Percentiles rank a stretch among this genome's conserved stretches.
Conservation (phyloP, 208 protist genomes). For the Angomonas ambiguus region DNA sequence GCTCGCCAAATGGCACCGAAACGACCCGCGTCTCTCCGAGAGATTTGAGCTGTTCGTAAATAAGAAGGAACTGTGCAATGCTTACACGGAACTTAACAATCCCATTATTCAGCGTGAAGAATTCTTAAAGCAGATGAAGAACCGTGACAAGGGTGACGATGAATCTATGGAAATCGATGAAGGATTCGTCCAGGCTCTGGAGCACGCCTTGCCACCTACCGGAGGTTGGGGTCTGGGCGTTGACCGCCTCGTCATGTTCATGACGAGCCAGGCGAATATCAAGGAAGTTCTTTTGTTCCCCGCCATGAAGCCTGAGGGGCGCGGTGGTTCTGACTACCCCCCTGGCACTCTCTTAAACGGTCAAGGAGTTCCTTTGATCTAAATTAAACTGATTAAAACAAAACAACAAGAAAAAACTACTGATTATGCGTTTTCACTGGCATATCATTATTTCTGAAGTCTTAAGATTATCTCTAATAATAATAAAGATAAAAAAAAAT, state of each 20-base stretch:
- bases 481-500: too few species aligned
- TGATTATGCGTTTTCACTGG: too few species aligned
- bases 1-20: slow-evolving; percentile 98
- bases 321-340: slow-evolving; percentile 33
- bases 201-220: slow-evolving; percentile 99
- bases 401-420: too few species aligned
- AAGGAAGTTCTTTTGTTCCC: slow-evolving; percentile 95
- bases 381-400: slow-evolving; percentile 32
- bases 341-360: slow-evolving; percentile 67
- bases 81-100: slow-evolving; percentile 99
- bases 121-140: slow-evolving; percentile 96
- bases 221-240: slow-evolving; percentile 99
- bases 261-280: slow-evolving; percentile 98
- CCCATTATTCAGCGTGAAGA: slow-evolving; percentile 98
- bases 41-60: slow-evolving; percentile 99
- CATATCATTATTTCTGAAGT: too few species aligned
- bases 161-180: slow-evolving; percentile 98
- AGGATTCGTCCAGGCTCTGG: slow-evolving; percentile 94
- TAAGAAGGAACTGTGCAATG: slow-evolving; percentile 97
- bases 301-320: slow-evolving; percentile 88
- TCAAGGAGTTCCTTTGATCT: slow-evolving; percentile 64
- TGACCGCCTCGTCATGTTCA: slow-evolving; percentile 99
- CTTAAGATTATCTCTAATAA: too few species aligned
- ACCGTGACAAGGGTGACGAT: slow-evolving; percentile 95
- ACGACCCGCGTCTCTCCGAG: slow-evolving; percentile 94